phyloP scores from a whole-genome alignment of 768 basidiomycete species.

The Ramaria sp. region DNA sequence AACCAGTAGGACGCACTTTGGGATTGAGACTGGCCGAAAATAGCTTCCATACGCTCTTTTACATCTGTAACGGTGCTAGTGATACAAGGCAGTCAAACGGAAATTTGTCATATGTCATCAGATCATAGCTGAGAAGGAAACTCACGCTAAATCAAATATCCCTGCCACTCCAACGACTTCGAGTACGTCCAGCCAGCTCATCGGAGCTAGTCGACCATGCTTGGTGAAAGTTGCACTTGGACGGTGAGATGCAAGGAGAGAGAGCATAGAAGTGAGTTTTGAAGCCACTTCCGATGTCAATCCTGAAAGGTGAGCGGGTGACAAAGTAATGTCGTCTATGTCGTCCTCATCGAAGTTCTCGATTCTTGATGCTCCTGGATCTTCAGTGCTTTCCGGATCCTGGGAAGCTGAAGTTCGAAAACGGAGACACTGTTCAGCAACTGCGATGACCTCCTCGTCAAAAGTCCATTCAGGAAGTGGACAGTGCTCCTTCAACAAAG shows the following conservation, averaged over 20 bases:
- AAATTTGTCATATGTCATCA: neutral
- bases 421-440: conserved; percentile 31
- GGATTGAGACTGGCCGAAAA: conserved; percentile 18
- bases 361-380: conserved; percentile 17
- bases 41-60: conserved; percentile 18
- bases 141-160: conserved; percentile 20
- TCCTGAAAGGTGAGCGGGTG: conserved; percentile 21
- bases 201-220: conserved; percentile 52
- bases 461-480: conserved; percentile 58
- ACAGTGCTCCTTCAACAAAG: conserved; percentile 50
- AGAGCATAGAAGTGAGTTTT: conserved; percentile 41
- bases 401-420: neutral
- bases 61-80: conserved; percentile 18
- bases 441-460: conserved; percentile 50
- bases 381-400: neutral
- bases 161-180: conserved; percentile 36
- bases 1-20: conserved; percentile 13
- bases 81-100: neutral
- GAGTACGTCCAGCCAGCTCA: conserved; percentile 57
- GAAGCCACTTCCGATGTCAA: conserved; percentile 33
- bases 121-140: neutral
- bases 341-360: conserved; percentile 15
- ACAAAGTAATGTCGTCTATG: conserved; percentile 14
- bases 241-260: conserved; percentile 41
- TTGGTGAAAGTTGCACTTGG: conserved; percentile 45